phyloP scores from a whole-genome alignment of 768 basidiomycete genomes.

The Tulasnella sp. region DNA sequence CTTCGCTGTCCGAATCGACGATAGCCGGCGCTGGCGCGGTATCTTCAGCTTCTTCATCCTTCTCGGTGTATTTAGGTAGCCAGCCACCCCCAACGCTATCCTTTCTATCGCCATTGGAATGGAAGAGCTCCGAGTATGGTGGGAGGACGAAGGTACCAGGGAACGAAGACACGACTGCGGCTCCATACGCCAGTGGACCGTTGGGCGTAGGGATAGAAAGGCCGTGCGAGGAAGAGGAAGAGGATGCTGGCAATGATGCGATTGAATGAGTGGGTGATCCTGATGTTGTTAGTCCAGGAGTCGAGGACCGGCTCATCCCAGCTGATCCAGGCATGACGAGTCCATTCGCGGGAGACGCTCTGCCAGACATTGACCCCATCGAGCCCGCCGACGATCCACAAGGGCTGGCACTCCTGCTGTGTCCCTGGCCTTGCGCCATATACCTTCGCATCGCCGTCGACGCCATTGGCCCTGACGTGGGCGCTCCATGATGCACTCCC shows the following conservation, averaged over 20 bases:
- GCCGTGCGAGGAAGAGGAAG: background rate
- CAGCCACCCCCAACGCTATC: constrained; percentile 8
- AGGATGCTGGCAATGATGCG: constrained; percentile 10
- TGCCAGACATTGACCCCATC: background rate
- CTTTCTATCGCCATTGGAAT: constrained; percentile 49
- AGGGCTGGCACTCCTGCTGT: background rate
- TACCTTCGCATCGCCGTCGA: constrained; percentile 1
- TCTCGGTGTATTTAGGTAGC: constrained; percentile 14
- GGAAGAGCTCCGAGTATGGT: constrained; percentile 67
- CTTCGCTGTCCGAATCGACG: background rate
- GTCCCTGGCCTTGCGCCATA: background rate
- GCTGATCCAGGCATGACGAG: background rate
- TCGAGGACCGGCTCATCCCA: background rate
- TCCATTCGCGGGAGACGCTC: background rate
- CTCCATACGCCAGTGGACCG: background rate
- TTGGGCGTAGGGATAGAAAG: background rate
- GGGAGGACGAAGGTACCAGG: constrained; percentile 36
- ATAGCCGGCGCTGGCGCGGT: background rate
- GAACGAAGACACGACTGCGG: constrained; percentile 21
- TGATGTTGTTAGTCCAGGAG: constrained; percentile 37
- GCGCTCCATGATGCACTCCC: constrained; percentile 7
- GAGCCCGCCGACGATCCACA: background rate
- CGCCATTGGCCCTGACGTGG: background rate
- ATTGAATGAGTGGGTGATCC: constrained; percentile 30
- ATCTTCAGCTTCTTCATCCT: constrained; percentile 1